Conservation (phyloP, 768 basidiomycete species). For the Russula griseocarnosa region DNA sequence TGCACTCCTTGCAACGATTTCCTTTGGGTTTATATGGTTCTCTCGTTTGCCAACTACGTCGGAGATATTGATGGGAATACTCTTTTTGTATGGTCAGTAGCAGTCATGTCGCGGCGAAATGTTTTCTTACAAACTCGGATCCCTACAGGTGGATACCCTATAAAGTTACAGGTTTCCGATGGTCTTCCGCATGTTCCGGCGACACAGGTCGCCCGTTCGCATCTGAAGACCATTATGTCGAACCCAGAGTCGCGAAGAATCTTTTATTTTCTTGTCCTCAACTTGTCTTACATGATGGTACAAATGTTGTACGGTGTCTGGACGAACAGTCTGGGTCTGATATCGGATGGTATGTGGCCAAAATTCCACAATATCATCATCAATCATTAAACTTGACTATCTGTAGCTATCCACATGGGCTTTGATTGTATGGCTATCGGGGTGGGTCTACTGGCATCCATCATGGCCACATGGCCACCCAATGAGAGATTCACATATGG, state of each 20-base stretch:
- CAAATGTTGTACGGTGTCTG: conserved; percentile 97
- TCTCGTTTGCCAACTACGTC: conserved; percentile 54
- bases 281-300: conserved; percentile 92
- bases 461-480: conserved; percentile 97
- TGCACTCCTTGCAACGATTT: conserved; percentile 44
- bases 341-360: conserved; percentile 77
- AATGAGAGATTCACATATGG: conserved; percentile 96
- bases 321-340: conserved; percentile 95
- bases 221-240: conserved; percentile 85
- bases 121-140: neutral
- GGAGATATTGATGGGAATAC: conserved; percentile 53
- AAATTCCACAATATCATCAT: neutral
- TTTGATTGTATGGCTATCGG: conserved; percentile 98
- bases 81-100: conserved; percentile 62
- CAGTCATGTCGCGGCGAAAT: neutral
- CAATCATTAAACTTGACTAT: neutral
- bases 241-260: conserved; percentile 93
- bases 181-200: conserved; percentile 32
- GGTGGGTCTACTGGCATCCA: conserved; percentile 90
- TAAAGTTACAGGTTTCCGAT: conserved; percentile 20
- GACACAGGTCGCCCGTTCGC: conserved; percentile 46
- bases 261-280: conserved; percentile 93
- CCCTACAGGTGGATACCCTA: conserved; percentile 23
- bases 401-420: conserved; percentile 94
- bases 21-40: conserved; percentile 61